Evolutionary conservation across 345 rosid species (phyloP).

Genomic region (Litchi chinensis): DNA sequence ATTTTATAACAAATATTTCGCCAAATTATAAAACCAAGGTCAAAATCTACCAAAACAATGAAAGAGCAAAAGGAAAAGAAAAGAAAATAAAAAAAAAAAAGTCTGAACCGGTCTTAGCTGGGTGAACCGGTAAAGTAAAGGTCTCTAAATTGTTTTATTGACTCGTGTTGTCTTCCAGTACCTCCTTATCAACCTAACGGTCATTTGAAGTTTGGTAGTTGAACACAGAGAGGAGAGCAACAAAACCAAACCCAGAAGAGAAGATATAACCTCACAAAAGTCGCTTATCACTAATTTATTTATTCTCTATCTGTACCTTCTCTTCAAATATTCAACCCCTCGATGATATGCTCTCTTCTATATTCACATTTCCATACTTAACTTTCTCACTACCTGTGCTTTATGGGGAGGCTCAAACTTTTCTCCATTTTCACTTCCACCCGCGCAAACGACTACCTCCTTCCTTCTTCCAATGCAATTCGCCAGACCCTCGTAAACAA

Average conservation of each 20-base stretch:
- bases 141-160: not conserved
- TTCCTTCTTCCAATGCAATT: constrained; percentile 31
- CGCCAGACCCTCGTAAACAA: constrained; percentile 33
- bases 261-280: not conserved
- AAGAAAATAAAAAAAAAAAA: too few species aligned
- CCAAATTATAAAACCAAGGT: too few species aligned
- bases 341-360: not conserved
- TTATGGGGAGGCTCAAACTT: constrained; percentile 44
- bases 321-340: constrained; percentile 40
- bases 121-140: too few species aligned
- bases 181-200: constrained; percentile 46
- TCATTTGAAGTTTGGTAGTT: constrained; percentile 55
- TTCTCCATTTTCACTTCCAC: constrained; percentile 29
- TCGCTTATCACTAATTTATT: not conserved
- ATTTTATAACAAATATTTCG: too few species aligned
- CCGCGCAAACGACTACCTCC: constrained; percentile 8
- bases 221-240: constrained; percentile 22
- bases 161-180: not conserved
- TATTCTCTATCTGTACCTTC: constrained; percentile 33
- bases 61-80: too few species aligned
- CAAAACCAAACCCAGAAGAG: not conserved
- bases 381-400: not conserved
- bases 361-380: not conserved
- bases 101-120: too few species aligned
- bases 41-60: too few species aligned